Evolutionary conservation across 2,329 filamentous ascomycete species (phyloP), one percentile per base, ranked within the genome.

Genomic region (Monilinia polystroma): DNA sequence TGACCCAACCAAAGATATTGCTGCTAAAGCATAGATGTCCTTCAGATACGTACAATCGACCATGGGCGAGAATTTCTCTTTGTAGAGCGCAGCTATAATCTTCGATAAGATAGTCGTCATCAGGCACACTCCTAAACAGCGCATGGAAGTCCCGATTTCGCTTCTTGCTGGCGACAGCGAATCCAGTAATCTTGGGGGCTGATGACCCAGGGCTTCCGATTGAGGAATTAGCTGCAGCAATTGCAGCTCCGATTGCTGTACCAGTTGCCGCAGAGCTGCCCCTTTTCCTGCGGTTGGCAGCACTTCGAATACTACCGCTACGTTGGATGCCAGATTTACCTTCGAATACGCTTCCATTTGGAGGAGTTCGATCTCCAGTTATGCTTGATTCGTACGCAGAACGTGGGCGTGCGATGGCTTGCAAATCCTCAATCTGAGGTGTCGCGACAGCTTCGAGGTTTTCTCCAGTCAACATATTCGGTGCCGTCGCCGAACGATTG

Each of bases 11-110:
- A 57, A 99, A 86, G 71, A 99, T 99, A 76, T 99, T 99, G 81
- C 95, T 98, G 75, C 93, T 97, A 79, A 99, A 99, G 81, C 95
- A 99, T 57, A 99, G 87, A 76, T 99, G 94, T 14, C 94, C 93
- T 79, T 99, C 95, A 0, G 95, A 98, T 53, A 99, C 92, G 75
- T 99, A 99, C 18, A 99, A 84, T 52, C 95, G 87, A 7, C 95
- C 95, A 72, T 97, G 95, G 8, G 96, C 87, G 47, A 99, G 85
- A 68, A 99, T 99, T 76, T 99, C 96, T 71, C 93, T 88, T 78
- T 99, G 95, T 68, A 99, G 79, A 4, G 95, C 95, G 77, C 95
- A 97, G 77, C 95, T 97, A 78, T 98, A 99, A 77, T 99, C 95
- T 76, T 99, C 95, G 71, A 99, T 98, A 35, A 99, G 84, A 76